Conservation (phyloP, 116 monocot species). For the Papilionanthe hybrid region DNA sequence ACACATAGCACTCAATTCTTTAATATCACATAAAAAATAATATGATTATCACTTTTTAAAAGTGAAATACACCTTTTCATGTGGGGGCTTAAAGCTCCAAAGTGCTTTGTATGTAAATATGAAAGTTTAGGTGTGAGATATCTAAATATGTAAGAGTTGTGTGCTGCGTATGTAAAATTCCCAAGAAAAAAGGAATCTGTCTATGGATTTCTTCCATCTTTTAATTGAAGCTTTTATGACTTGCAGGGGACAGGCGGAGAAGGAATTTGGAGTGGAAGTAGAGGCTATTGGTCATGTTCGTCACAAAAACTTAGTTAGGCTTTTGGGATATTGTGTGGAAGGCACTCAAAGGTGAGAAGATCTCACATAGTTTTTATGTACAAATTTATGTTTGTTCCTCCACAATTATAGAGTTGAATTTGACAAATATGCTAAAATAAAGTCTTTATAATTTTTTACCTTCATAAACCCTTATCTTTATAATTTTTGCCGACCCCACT, state of each 20-base stretch:
- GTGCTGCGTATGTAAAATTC: too few relatives aligned
- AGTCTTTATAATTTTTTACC: neutral
- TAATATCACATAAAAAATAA: too few relatives aligned
- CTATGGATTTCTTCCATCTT: neutral
- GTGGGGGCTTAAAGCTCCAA: too few relatives aligned
- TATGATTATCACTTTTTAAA: too few relatives aligned
- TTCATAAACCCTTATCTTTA: neutral
- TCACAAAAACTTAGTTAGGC: constrained; percentile 87
- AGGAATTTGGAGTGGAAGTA: constrained; percentile 92
- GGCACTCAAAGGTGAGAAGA: constrained; percentile 74
- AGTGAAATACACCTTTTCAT: too few relatives aligned
- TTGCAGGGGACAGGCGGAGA: constrained; percentile 81
- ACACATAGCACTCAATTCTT: too few relatives aligned
- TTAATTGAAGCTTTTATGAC: neutral
- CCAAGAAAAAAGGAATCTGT: neutral
- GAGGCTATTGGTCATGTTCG: constrained; percentile 97
- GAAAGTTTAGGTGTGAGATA: too few relatives aligned
- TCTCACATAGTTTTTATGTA: neutral
- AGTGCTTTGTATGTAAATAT: too few relatives aligned
- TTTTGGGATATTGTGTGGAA: constrained; percentile 86
- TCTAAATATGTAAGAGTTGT: too few relatives aligned
- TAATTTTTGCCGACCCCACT: too few relatives aligned
- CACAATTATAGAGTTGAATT: neutral
- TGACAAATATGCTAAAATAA: too few relatives aligned
- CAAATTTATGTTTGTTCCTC: too few relatives aligned